These are phyloP conservation scores for Amaranthus hypochondriacus DNA, from an alignment of 148 eudicot species.

Conservation along the genomic window DNA sequence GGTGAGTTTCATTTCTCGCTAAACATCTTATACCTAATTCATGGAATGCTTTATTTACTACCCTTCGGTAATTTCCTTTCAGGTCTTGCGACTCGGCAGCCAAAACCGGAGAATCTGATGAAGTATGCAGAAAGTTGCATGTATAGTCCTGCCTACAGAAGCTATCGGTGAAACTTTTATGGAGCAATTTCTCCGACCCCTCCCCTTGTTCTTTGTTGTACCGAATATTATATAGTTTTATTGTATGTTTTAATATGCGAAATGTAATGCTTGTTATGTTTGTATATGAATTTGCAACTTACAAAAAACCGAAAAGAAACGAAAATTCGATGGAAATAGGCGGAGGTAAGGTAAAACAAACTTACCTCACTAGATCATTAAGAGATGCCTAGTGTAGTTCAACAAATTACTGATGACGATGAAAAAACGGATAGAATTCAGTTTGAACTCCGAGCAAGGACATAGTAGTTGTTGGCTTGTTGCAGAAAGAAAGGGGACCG, in stretches of 20 bases:
- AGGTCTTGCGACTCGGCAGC: conserved; percentile 79
- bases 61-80: neutral
- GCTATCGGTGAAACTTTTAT: conserved; percentile 42
- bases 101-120: conserved; percentile 61
- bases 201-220: conserved; percentile 10
- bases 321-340: neutral
- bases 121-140: conserved; percentile 83
- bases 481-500: neutral
- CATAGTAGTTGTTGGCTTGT: neutral
- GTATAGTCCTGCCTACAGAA: conserved; percentile 79
- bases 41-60: neutral
- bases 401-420: neutral
- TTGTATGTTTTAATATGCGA: neutral
- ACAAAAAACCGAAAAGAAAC: neutral
- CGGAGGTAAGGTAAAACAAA: neutral
- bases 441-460: neutral
- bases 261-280: conserved; percentile 1
- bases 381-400: neutral
- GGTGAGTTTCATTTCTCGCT: conserved; percentile 40
- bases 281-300: neutral
- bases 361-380: neutral
- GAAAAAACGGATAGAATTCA: neutral
- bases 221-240: neutral
- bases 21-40: neutral
- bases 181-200: neutral